Percentiles rank a stretch among this genome's conserved stretches.
phyloP scores from a whole-genome alignment of 2,329 filamentous ascomycete genomes.

The Hysterium pulicare region DNA sequence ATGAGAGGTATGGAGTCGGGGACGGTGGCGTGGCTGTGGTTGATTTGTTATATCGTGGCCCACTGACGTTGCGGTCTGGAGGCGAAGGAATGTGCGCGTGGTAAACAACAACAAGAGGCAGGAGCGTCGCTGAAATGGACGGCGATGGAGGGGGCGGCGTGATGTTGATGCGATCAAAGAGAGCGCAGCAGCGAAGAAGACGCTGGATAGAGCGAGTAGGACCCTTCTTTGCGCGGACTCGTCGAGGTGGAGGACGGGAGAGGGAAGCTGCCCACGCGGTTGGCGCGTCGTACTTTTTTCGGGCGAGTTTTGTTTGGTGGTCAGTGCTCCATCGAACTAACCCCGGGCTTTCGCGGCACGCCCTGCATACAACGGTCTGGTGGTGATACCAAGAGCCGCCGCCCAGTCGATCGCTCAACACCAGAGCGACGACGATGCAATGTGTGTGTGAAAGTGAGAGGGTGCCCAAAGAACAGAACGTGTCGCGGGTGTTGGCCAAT shows the following conservation, averaged over 20 bases:
- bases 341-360: too few relatives aligned
- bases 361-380: background rate
- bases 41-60: background rate
- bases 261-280: constrained; percentile 2
- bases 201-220: background rate
- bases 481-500: background rate
- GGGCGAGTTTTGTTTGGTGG: background rate
- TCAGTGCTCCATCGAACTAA: background rate
- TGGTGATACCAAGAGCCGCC: background rate
- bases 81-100: constrained; percentile 3
- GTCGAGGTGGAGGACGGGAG: background rate
- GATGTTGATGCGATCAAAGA: background rate
- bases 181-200: too few relatives aligned
- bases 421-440: background rate
- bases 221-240: background rate
- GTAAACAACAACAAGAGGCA: background rate
- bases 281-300: constrained; percentile 1
- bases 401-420: background rate
- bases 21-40: background rate
- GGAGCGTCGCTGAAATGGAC: background rate
- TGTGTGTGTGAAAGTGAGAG: background rate
- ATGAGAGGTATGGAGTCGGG: background rate
- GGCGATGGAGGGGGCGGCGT: background rate
- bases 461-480: background rate
- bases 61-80: background rate